Base-by-base conservation (phyloP, 352 stramenopile species). In the Phytophthora tentaculata region DNA sequence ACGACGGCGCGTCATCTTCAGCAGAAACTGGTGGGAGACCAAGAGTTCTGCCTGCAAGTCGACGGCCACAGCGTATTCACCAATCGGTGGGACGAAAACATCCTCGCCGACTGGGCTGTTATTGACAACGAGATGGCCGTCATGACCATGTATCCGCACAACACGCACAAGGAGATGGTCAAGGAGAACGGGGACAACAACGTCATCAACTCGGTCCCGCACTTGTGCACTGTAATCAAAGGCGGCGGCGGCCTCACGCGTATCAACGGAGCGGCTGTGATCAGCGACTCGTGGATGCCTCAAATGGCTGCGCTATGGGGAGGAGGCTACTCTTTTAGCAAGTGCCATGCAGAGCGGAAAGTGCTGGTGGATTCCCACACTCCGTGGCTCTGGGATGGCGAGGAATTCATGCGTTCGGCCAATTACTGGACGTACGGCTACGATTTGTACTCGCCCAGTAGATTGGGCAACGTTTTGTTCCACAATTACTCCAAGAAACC, bases 11-110 rank as follows among this genome's bases (percentile, higher is more conserved):
- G 87, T 19, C 83, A 92, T 58, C 79, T 81, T 37, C 85, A 95
- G 63, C 85, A 94, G 55, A 86, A 90, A 53, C 64, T 95, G 4
- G 47, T 95, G 3, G 67, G 67, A 12, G 52, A 88, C 43, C 73
- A 94, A 51, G 85, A 92, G 56, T 95, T 95, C 41, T 95, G 87
- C 51, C 70, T 95, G 28, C 84, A 93, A 66, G 72, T 93, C n/a
- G 87, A 95, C 35, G 83, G 77, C 9, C 87, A 95, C 75, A 90
- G 75, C 37, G 80, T 95, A 59, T 95, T 95, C 52, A 93, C 87
- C 12, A 93, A 92, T 67, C 59, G 73, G 2, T 95, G 85, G 87
- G 87, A 95, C 56, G 69, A 84, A 4, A 77, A 89, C 61, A 55
- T 95, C 3, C 22, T 95, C 2, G 58, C 64, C 6, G 85, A 95